phyloP scores from a whole-genome alignment of 2,329 filamentous ascomycete genomes.

The Aspergillus candidus region DNA sequence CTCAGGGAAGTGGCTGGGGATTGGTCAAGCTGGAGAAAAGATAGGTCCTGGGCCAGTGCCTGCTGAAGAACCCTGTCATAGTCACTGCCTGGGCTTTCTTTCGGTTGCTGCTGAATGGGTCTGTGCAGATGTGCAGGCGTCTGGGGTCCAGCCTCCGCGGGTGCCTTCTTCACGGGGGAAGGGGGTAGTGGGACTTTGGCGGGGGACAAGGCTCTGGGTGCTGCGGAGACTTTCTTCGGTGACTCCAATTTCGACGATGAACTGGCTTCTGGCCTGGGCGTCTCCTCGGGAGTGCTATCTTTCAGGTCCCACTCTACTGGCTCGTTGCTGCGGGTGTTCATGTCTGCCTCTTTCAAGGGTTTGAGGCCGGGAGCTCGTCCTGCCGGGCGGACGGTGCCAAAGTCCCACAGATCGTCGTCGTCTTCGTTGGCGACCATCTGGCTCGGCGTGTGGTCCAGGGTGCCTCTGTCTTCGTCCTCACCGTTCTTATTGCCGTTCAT shows the following conservation, averaged over 20 bases:
- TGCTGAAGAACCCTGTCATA: slow-evolving; percentile 39
- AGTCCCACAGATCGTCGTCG: slow-evolving; percentile 87
- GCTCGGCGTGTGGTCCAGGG: slow-evolving; percentile 36
- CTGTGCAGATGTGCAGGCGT: slow-evolving; percentile 45
- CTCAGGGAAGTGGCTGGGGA: slow-evolving; percentile 17
- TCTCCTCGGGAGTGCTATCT: slow-evolving; percentile 21
- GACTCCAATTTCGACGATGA: slow-evolving; percentile 53
- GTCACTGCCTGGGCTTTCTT: slow-evolving; percentile 35
- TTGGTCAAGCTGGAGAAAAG: slow-evolving; percentile 33
- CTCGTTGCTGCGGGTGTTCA: slow-evolving; percentile 62
- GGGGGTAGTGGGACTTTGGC: slow-evolving; percentile 56
- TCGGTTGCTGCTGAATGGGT: slow-evolving; percentile 24
- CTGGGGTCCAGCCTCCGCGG: slow-evolving; percentile 47
- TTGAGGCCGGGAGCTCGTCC: slow-evolving; percentile 60
- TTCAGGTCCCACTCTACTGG: slow-evolving; percentile 28
- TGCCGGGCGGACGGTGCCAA: slow-evolving; percentile 86
- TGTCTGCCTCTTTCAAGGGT: slow-evolving; percentile 72
- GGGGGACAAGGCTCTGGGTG: slow-evolving; percentile 44
- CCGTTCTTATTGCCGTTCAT: slow-evolving; percentile 64
- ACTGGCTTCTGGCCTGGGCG: slow-evolving; percentile 35
- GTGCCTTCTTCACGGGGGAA: slow-evolving; percentile 50
- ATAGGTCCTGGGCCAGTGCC: slow-evolving; percentile 37
- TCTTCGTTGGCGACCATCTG: slow-evolving; percentile 47
- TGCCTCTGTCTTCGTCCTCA: slow-evolving; percentile 57
- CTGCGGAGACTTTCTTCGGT: slow-evolving; percentile 41